Evolutionary conservation across 2,329 filamentous ascomycete species (phyloP), one percentile per base, ranked within the genome.

Genomic region (Talaromyces pinophilus): DNA sequence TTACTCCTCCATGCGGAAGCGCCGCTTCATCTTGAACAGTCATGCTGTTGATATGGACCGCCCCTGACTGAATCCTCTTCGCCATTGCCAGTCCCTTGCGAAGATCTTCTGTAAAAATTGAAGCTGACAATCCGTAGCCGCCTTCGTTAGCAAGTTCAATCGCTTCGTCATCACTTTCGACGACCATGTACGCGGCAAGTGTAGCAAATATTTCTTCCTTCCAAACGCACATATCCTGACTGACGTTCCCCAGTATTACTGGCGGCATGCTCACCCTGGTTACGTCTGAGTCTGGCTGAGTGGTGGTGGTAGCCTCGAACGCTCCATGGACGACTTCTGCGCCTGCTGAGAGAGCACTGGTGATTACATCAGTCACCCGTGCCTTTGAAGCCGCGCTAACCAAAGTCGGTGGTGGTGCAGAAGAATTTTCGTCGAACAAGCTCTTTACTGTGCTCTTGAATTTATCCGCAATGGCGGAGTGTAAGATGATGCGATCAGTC

Each of bases 171-270:
- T 81, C 79, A 1, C 72, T 77, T 1, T 76, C 72, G 64, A 82
- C 81, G 33, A 83, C 80, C 22, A 88, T 84, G n/a, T 93, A 71
- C 6, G 85, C 85, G 0, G 92, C 88, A 0, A 84, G 84, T 0
- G 91, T 90, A 0, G 89, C 91, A 71, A 93, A 93, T 1, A 85
- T 88, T 77, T 93, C 91, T 13, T 66, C 64, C 15, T 66, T 22
- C 64, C 64, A 66, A 11, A 35, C 25, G 19, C n/a, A 61, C 91
- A 94, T 94, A 0, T 85, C 83, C 64, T 85, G 82, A 19, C 76
- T 89, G 7, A 93, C 87, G 59, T 85, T 85, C 17, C 85, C 86
- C 0, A 95, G 79, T 52, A 93, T 84, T 46, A 91, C 81, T 1
- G 90, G 89, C 0, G 85, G 83, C 80, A 92, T 81, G 17, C 81